Conservation (phyloP, 2,329 filamentous ascomycete genomes). For the Myrmaecium sp. region DNA sequence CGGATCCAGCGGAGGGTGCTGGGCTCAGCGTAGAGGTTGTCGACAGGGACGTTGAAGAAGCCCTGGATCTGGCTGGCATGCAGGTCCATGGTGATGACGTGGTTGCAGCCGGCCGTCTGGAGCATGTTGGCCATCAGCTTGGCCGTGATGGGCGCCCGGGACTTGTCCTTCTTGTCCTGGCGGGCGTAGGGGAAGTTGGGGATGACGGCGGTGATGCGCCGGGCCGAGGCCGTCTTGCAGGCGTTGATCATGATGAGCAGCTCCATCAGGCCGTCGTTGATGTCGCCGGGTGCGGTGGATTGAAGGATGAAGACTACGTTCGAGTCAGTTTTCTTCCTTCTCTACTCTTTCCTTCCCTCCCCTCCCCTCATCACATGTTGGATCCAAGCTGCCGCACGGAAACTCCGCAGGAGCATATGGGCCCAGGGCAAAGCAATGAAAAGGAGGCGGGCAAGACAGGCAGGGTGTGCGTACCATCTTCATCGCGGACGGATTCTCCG, state of each 20-base stretch:
- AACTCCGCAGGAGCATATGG: too few species aligned
- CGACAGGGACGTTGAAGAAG: slow-evolving; percentile 75
- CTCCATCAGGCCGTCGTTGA: slow-evolving; percentile 98
- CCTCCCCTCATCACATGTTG: too few species aligned
- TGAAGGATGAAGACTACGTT: slow-evolving; percentile 77
- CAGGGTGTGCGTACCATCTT: slow-evolving; percentile 49
- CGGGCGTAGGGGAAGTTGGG: slow-evolving; percentile 94
- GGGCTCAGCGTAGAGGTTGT: slow-evolving; percentile 84
- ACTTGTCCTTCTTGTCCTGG: slow-evolving; percentile 96
- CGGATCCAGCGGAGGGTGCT: slow-evolving; percentile 83
- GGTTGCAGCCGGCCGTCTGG: slow-evolving; percentile 81
- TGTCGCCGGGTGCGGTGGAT: slow-evolving; percentile 84
- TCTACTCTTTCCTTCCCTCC: neutral
- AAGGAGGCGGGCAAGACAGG: slow-evolving; percentile 21
- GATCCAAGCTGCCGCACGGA: too few species aligned
- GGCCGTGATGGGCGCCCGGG: slow-evolving; percentile 86
- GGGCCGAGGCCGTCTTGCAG: slow-evolving; percentile 69
- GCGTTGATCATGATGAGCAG: slow-evolving; percentile 96
- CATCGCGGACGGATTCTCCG: slow-evolving; percentile 87
- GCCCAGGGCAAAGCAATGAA: slow-evolving; percentile 1
- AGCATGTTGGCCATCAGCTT: slow-evolving; percentile 97
- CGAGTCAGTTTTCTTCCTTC: slow-evolving; percentile 3
- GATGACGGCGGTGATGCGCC: slow-evolving; percentile 86
- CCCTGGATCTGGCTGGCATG: slow-evolving; percentile 90
- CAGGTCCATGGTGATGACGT: slow-evolving; percentile 91